Conservation (phyloP, 2,329 filamentous ascomycete genomes). For the Aspergillus novoparasiticus region DNA sequence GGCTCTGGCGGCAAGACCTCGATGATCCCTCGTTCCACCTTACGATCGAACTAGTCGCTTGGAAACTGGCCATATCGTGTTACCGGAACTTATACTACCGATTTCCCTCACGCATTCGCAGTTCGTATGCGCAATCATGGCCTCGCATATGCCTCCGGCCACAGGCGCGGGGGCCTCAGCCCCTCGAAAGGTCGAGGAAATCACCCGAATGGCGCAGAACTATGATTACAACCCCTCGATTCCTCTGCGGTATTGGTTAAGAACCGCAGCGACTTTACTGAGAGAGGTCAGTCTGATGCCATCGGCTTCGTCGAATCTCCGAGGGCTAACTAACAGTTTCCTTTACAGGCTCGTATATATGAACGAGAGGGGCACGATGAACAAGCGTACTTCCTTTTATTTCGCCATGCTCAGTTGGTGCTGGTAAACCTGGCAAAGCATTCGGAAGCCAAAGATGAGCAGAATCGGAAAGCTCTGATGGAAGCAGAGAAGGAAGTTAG, state of each 20-base stretch:
- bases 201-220: conserved; percentile 72
- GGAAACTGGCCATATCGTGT: background rate
- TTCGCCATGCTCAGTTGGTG: conserved; percentile 84
- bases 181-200: conserved; percentile 75
- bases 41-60: background rate
- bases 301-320: background rate
- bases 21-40: conserved; percentile 13
- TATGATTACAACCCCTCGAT: conserved; percentile 81
- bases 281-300: conserved; percentile 67
- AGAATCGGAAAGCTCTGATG: conserved; percentile 57
- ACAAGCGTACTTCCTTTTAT: conserved; percentile 87
- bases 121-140: conserved; percentile 23
- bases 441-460: conserved; percentile 70
- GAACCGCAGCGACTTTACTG: conserved; percentile 75
- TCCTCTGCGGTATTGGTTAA: conserved; percentile 77
- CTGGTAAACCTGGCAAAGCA: conserved; percentile 74
- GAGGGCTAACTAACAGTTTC: background rate
- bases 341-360: conserved; percentile 74
- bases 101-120: background rate
- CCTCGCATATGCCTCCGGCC: conserved; percentile 23
- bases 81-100: background rate
- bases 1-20: conserved; percentile 18
- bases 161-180: conserved; percentile 39
- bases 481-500: conserved; percentile 65
- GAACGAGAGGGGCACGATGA: conserved; percentile 82